These are phyloP conservation scores for Aegilops tauschii DNA, from an alignment of 176 grass and related monocot genomes.

Conservation along the genomic window DNA sequence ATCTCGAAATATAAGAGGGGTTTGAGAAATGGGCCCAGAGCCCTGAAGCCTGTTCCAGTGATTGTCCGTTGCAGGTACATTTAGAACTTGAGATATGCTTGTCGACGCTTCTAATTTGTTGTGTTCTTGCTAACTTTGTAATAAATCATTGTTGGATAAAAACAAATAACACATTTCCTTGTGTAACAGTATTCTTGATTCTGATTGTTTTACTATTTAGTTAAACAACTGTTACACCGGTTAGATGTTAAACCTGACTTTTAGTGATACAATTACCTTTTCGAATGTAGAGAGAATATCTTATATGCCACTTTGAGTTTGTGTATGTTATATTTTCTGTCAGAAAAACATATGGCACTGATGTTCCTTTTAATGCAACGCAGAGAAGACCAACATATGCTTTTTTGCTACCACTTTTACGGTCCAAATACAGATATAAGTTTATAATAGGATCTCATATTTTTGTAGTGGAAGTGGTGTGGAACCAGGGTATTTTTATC, in stretches of 20 bases:
- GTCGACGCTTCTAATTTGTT: neutral
- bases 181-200: neutral
- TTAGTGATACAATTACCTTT: neutral
- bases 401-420: neutral
- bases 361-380: neutral
- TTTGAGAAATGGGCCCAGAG: constrained; percentile 90
- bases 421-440: neutral
- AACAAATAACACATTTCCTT: neutral
- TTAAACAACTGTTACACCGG: neutral
- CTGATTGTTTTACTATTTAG: neutral
- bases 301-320: neutral
- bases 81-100: constrained; percentile 1
- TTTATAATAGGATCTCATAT: neutral
- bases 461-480: neutral
- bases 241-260: neutral
- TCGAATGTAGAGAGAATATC: neutral
- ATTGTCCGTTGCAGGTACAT: constrained; percentile 92
- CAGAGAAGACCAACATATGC: neutral
- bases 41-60: constrained; percentile 85
- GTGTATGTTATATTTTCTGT: neutral
- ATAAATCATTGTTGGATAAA: neutral
- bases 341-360: neutral
- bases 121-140: neutral
- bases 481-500: neutral
- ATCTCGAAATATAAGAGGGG: constrained; percentile 76